Base-by-base conservation (phyloP, 768 basidiomycete genomes). In the Pisolithus sp. region DNA sequence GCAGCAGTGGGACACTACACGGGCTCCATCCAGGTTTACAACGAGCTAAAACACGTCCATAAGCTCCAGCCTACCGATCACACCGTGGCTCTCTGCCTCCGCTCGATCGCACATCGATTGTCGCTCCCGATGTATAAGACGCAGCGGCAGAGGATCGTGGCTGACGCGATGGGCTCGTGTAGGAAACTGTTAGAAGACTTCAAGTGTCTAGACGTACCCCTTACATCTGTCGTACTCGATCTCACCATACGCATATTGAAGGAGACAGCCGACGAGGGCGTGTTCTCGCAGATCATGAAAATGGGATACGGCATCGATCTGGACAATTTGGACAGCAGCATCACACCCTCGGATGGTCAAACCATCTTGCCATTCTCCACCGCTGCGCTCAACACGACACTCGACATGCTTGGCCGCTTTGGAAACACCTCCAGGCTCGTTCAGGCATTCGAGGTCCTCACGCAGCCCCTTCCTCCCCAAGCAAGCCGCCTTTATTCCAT, bases 271-370 rank as follows among this genome's bases (percentile, higher is more conserved):
- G 80, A 86, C 63, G 61, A 71, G 51, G 70, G 77, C 28, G 71
- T 72, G 0, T 86, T 87, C 62, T 76, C 82, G 48, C 61, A 69
- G 24, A 71, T 90, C 23, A 68, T 90, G 72, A 82, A 77, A 57
- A 69, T 78, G 59, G 81, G 78, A 34, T 93, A 91, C 65, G 89
- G 84, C 0, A 77, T 93, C 51, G 90, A 93, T 67, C 65, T 92
- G 44, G 72, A 77, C 20, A 82, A 83, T 38, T 68, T 76, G 9
- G 46, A 45, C 10, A 45, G 43, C 17, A 45, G 15, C 28, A 18
- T 28, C 26, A 5, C 26, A 45, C 13, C 56, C 57, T 7, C 50
- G 40, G 43, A 38, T 49, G 18, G 49, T 49, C 18, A 51, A n/a
- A 71, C 72, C 24, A 8, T 21, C 12, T 73, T 76, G 18, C 76